Evolutionary conservation across 495 filamentous ascomycete genomes (phyloP), one percentile per base, ranked within the genome.

Genomic region (Penicillium canariense): DNA sequence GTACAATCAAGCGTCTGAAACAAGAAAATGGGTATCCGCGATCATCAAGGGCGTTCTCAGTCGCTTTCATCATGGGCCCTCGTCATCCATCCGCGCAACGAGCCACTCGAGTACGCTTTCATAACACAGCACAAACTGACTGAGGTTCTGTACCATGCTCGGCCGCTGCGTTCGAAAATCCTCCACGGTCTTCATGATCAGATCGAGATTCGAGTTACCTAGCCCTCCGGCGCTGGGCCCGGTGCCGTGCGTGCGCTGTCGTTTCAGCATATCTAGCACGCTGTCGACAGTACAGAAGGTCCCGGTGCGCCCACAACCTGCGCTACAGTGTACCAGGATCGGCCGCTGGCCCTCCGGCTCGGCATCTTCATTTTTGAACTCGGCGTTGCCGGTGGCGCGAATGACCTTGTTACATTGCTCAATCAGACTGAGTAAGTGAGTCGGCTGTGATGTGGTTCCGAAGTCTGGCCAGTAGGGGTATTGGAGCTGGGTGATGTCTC

Each of bases 391-490:
- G 60, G 72, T 58, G 58, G 70, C 58, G 48, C 63, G 60, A 46
- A 68, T 62, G 43, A 77, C 61, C 38, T 82, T 76, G 57, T 92
- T 89, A 55, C 87, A 89, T 35, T 95, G 84, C 72, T 96, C 91
- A 48, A 97, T 87, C 15, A 98, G 71, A 8, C 86, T 86, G 2
- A 98, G 77, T 1, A 98, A 80, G 62, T 98, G 90, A 7, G 81
- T 79, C 3, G 94, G 90, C 54, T 93, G 88, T 5, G 94, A 92
- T 0, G 92, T 94, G 0, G 93, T 87, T 31, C 95, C 94, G 65
- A 97, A 96, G 68, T 98, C 94, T 1, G 95, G 94, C 94, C 94
- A 98, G 12, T 84, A 86, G 8, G 90, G 84, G 63, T 96, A 97
- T 55, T 98, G 95, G 2, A 98, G 78, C 54, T 98, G 94, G 0